phyloP scores from a whole-genome alignment of 1,139 yeast species.

The Pichia sp. region DNA sequence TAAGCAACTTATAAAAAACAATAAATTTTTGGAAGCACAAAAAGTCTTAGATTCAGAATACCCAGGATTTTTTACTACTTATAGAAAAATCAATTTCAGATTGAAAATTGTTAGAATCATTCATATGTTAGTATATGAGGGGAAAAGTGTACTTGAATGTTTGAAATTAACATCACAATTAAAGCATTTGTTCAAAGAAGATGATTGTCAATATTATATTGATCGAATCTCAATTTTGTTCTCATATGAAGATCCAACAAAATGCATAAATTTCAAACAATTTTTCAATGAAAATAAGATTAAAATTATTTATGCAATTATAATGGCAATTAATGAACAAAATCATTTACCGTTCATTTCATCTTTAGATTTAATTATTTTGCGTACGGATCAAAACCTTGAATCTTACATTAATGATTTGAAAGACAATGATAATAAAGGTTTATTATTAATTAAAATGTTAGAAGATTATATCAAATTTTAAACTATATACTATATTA shows the following conservation, averaged over 20 bases:
- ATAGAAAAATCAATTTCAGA: constrained; percentile 45
- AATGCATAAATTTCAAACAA: constrained; percentile 30
- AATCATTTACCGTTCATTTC: constrained; percentile 17
- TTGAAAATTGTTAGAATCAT: constrained; percentile 48
- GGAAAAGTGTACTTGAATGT: constrained; percentile 27
- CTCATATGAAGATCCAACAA: constrained; percentile 45
- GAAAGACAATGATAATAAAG: constrained; percentile 5
- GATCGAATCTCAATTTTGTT: constrained; percentile 43
- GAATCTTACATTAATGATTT: constrained; percentile 6
- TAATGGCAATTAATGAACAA: constrained; percentile 32
- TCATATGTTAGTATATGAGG: constrained; percentile 31
- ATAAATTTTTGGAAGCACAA: constrained; percentile 19
- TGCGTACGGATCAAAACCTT: constrained; percentile 26
- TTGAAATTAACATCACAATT: constrained; percentile 44
- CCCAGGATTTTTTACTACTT: constrained; percentile 39
- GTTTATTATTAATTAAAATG: constrained; percentile 33
- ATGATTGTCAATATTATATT: constrained; percentile 29
- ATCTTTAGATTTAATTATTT: constrained; percentile 19
- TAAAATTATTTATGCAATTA: constrained; percentile 38
- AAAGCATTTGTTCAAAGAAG: constrained; percentile 33
- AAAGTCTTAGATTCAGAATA: constrained; percentile 17
- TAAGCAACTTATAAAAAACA: constrained; percentile 12
- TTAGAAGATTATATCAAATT: constrained; percentile 30
- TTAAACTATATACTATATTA: constrained; percentile 1
- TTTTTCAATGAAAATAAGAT: constrained; percentile 33